phyloP scores from a whole-genome alignment of 2,329 filamentous ascomycete genomes.

The Cadophora sp. region DNA sequence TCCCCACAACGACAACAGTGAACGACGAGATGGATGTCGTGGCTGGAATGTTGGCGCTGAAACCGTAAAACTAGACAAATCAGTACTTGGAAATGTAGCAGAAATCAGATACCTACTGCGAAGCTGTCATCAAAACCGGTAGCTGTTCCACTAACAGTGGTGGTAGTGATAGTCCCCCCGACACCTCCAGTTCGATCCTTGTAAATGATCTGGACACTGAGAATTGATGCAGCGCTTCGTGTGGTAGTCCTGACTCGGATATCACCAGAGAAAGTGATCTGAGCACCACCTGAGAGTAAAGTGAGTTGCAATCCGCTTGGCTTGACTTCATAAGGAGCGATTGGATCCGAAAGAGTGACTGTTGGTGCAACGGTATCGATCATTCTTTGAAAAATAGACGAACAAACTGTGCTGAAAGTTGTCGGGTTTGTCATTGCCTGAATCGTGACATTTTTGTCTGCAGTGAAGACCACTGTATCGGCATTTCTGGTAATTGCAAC shows the following conservation, averaged over 20 bases:
- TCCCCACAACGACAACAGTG: constrained; percentile 57
- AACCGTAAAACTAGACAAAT: constrained; percentile 40
- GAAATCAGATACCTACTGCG: constrained; percentile 53
- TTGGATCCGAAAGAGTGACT: constrained; percentile 58
- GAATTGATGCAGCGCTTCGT: constrained; percentile 50
- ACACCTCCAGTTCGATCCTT: constrained; percentile 59
- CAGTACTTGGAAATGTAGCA: not conserved
- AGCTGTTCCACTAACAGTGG: constrained; percentile 55
- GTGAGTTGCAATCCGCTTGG: constrained; percentile 63
- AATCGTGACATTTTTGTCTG: constrained; percentile 63
- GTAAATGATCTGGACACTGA: constrained; percentile 59
- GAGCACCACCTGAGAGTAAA: constrained; percentile 55
- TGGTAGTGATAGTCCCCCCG: constrained; percentile 54
- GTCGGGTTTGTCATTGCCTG: constrained; percentile 52
- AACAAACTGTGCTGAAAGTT: constrained; percentile 57
- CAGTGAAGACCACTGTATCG: constrained; percentile 62
- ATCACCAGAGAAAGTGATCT: constrained; percentile 58
- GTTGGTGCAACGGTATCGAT: constrained; percentile 63
- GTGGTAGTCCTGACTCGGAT: constrained; percentile 64
- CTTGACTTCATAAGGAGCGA: constrained; percentile 65
- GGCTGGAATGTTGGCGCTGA: constrained; percentile 56
- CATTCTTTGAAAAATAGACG: constrained; percentile 62
- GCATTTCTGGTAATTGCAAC: constrained; percentile 52
- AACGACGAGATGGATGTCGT: constrained; percentile 68
- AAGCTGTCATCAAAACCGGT: constrained; percentile 68